These are phyloP conservation scores for Dictyostelium brefeldianum DNA, from an alignment of 78 protist genomes.

Conservation along the genomic window DNA sequence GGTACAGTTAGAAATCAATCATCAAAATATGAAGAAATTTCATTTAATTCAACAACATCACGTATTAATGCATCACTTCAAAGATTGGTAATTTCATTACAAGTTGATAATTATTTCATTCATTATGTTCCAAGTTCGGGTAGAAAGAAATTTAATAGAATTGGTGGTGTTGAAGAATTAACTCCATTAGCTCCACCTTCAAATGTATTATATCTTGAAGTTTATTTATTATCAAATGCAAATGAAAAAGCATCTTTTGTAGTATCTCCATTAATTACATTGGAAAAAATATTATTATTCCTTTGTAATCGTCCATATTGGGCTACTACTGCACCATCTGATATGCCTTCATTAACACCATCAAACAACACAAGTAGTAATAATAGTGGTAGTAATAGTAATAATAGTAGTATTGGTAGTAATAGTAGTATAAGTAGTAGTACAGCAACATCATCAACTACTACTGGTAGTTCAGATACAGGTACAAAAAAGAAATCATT, in stretches of 20 bases:
- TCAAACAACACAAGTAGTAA: neutral
- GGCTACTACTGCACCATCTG: neutral
- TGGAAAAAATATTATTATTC: constrained; percentile 59
- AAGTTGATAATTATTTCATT: constrained; percentile 80
- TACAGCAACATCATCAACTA: neutral
- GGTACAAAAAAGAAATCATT: constrained; percentile 71
- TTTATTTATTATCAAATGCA: constrained; percentile 61
- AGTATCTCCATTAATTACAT: constrained; percentile 64
- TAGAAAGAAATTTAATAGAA: constrained; percentile 68
- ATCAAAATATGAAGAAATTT: constrained; percentile 49
- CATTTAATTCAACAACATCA: constrained; percentile 28
- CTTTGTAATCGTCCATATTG: constrained; percentile 81
- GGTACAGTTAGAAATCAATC: constrained; percentile 41
- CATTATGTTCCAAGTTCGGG: constrained; percentile 79
- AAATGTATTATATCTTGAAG: constrained; percentile 38
- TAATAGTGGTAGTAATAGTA: neutral
- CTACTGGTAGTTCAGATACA: neutral
- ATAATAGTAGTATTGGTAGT: neutral
- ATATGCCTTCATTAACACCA: neutral
- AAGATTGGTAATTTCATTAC: constrained; percentile 67
- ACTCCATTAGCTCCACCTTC: constrained; percentile 75
- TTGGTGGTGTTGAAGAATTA: constrained; percentile 76
- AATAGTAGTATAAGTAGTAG: neutral
- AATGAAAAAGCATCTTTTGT: constrained; percentile 72
- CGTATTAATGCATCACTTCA: constrained; percentile 66